Conservation (phyloP, 106 monocot genomes). For the Dendrobium officinale region DNA sequence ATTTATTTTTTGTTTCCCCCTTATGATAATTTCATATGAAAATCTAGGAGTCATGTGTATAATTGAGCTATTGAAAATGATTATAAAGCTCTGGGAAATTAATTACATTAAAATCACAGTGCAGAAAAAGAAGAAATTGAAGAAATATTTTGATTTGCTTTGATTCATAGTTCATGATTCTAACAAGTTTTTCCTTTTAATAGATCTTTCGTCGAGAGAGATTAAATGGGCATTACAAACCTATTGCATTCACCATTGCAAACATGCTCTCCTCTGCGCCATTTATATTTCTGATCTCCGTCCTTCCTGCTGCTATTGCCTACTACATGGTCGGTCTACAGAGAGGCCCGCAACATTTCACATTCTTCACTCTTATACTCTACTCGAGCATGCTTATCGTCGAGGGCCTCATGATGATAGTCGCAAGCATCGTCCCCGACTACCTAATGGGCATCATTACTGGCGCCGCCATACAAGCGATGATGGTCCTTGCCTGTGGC, state of each 20-base stretch:
- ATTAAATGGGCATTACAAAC: constrained; percentile 72
- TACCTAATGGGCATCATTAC: constrained; percentile 83
- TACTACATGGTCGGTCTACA: constrained; percentile 66
- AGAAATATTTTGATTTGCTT: no score
- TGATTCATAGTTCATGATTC: no score
- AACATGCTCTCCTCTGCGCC: constrained; percentile 60
- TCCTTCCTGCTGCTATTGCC: constrained; percentile 49
- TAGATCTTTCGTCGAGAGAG: constrained; percentile 25
- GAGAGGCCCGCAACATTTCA: constrained; percentile 36
- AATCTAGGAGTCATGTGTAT: neutral
- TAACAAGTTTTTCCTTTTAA: neutral
- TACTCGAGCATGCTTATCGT: constrained; percentile 59
- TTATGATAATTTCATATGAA: neutral
- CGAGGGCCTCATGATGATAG: constrained; percentile 89
- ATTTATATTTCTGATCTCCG: constrained; percentile 42
- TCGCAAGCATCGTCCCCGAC: constrained; percentile 68
- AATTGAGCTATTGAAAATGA: no score
- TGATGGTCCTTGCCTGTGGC: constrained; percentile 69
- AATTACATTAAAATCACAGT: no score
- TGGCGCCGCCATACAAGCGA: constrained; percentile 65
- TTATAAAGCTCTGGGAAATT: no score
- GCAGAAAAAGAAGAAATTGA: no score
- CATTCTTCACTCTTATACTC: constrained; percentile 49
- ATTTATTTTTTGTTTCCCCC: neutral
- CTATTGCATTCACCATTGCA: constrained; percentile 35